Conservation (phyloP, 176 grass and related monocot genomes). For the Poa pratensis region DNA sequence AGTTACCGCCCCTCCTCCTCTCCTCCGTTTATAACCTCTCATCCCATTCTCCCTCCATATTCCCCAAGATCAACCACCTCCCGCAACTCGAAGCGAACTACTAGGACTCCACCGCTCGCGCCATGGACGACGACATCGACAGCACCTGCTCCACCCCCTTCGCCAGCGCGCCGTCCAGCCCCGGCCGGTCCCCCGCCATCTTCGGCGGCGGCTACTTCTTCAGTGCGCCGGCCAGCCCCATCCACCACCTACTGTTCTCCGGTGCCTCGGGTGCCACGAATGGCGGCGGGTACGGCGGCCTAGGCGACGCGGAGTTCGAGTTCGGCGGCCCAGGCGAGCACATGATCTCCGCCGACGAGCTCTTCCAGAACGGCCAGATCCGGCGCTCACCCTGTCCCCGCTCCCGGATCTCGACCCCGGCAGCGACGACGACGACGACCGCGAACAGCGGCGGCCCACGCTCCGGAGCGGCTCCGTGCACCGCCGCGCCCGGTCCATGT, state of each 20-base stretch:
- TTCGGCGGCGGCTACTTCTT: conserved; percentile 76
- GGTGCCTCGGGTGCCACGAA: conserved; percentile 11
- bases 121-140: conserved; percentile 75
- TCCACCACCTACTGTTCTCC: conserved; percentile 80
- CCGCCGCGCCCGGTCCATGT: conserved; percentile 84
- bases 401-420: conserved; percentile 64
- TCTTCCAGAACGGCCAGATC: conserved; percentile 98
- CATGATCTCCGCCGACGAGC: conserved; percentile 95
- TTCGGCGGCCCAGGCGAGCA: conserved; percentile 60
- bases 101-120: not conserved
- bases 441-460: conserved; percentile 33
- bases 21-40: conserved; percentile 62
- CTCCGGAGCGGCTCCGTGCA: conserved; percentile 72
- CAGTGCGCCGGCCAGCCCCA: conserved; percentile 93
- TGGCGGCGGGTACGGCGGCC: not conserved
- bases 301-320: conserved; percentile 72
- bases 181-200: conserved; percentile 45
- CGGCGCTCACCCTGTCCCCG: conserved; percentile 80
- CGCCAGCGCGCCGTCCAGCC: conserved; percentile 74
- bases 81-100: not conserved
- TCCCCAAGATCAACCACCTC: not conserved
- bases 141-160: conserved; percentile 78
- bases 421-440: conserved; percentile 46
- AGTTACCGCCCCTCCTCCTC: conserved; percentile 44
- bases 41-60: conserved; percentile 30